These are phyloP conservation scores for Hanseniaspora mollemarum DNA, from an alignment of 805 yeast genomes.

Conservation along the genomic window DNA sequence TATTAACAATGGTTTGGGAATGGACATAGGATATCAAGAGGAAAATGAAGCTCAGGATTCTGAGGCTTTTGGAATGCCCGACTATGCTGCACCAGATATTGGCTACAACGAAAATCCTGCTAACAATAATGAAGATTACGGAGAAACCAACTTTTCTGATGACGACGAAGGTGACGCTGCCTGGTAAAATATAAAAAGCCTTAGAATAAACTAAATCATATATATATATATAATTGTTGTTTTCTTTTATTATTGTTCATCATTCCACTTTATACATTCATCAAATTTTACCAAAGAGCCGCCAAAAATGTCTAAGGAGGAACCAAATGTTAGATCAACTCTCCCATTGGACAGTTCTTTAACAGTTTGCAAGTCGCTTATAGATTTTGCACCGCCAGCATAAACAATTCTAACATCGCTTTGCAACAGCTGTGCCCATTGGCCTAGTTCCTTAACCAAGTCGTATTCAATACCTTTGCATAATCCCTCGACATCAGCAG, in stretches of 20 bases:
- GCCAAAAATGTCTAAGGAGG: constrained; percentile 90
- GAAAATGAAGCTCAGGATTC: constrained; percentile 20
- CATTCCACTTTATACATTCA: constrained; percentile 71
- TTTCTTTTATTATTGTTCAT: constrained; percentile 19
- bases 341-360: constrained; percentile 57
- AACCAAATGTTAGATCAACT: constrained; percentile 87
- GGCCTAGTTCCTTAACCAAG: constrained; percentile 57
- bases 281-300: constrained; percentile 66
- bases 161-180: constrained; percentile 23
- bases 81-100: constrained; percentile 21
- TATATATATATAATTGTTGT: neutral
- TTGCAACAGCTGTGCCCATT: constrained; percentile 45
- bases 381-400: constrained; percentile 89
- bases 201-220: neutral
- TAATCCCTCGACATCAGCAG: constrained; percentile 96
- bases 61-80: constrained; percentile 21
- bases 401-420: constrained; percentile 65
- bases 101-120: constrained; percentile 23
- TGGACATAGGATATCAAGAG: constrained; percentile 33
- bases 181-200: constrained; percentile 1
- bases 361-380: constrained; percentile 59
- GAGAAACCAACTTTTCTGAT: constrained; percentile 26
- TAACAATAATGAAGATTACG: constrained; percentile 21
- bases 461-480: constrained; percentile 85
- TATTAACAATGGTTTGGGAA: constrained; percentile 46